phyloP scores from a whole-genome alignment of 805 yeast genomes.

The Cyberlindnera subsufficiens region DNA sequence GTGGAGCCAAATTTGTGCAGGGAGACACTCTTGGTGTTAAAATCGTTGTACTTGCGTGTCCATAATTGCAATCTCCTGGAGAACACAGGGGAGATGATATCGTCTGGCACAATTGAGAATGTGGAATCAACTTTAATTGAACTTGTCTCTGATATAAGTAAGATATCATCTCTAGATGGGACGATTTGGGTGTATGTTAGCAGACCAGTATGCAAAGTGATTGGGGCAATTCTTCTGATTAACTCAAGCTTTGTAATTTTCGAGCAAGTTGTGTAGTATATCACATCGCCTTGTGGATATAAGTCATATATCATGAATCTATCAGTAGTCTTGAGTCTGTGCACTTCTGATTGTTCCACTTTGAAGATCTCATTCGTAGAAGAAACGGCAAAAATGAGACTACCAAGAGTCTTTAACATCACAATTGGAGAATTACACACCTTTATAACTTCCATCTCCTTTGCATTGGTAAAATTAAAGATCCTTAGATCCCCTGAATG shows the following conservation, averaged over 20 bases:
- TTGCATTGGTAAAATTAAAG: background rate
- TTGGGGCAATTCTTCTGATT: background rate
- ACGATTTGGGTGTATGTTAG: conserved; percentile 9
- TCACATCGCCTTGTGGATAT: background rate
- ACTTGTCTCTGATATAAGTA: conserved; percentile 7
- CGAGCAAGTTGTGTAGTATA: conserved; percentile 8
- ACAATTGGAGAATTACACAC: conserved; percentile 11
- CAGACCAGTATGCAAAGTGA: conserved; percentile 4
- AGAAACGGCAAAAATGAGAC: conserved; percentile 9
- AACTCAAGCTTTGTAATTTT: conserved; percentile 7
- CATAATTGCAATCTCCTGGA: conserved; percentile 13
- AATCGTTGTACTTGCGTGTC: conserved; percentile 21
- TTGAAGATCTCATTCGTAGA: conserved; percentile 16
- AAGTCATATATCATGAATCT: conserved; percentile 19
- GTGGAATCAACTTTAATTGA: conserved; percentile 5
- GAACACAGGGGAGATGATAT: conserved; percentile 9
- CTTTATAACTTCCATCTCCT: background rate
- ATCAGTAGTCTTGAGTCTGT: conserved; percentile 4
- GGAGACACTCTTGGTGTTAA: conserved; percentile 14
- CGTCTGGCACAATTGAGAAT: conserved; percentile 4
- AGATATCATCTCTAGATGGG: conserved; percentile 3
- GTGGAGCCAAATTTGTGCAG: conserved; percentile 15
- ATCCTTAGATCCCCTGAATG: conserved; percentile 15
- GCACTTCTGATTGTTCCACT: conserved; percentile 1
- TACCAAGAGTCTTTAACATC: conserved; percentile 3